These are phyloP conservation scores for Neurospora sp. DNA, from an alignment of 495 filamentous ascomycete genomes.

Conservation along the genomic window DNA sequence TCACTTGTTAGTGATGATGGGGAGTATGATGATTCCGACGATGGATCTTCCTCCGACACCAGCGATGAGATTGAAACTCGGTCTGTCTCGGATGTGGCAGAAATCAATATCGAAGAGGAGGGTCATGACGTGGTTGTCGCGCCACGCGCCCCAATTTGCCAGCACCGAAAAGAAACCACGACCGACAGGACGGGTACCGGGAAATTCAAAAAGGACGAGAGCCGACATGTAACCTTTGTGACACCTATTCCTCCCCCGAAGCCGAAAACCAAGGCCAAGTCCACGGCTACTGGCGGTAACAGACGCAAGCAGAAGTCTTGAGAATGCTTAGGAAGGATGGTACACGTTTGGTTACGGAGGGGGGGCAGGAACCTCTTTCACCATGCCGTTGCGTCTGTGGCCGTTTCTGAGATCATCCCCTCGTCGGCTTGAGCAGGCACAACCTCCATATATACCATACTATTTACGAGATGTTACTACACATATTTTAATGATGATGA, in stretches of 20 bases:
- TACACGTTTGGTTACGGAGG: not conserved
- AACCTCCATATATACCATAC: not conserved
- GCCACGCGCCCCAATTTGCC: constrained; percentile 26
- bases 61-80: constrained; percentile 31
- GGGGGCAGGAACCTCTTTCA: not conserved
- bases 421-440: not conserved
- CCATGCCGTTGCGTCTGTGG: not conserved
- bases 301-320: constrained; percentile 21
- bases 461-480: not conserved
- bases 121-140: constrained; percentile 23
- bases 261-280: constrained; percentile 14
- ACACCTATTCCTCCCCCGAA: constrained; percentile 25
- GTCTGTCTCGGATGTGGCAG: constrained; percentile 39
- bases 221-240: constrained; percentile 38
- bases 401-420: not conserved
- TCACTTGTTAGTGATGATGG: constrained; percentile 83
- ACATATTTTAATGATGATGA: not conserved
- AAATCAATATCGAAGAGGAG: constrained; percentile 38
- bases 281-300: not conserved
- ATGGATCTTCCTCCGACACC: constrained; percentile 34
- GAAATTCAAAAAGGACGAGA: constrained; percentile 35
- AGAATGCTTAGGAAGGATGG: not conserved
- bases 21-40: constrained; percentile 54
- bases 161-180: constrained; percentile 13
- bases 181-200: constrained; percentile 8